A percentile compares a stretch with the other conserved stretches of the same genome.
phyloP scores from a whole-genome alignment of 495 filamentous ascomycete species.

The Podospora conica region DNA sequence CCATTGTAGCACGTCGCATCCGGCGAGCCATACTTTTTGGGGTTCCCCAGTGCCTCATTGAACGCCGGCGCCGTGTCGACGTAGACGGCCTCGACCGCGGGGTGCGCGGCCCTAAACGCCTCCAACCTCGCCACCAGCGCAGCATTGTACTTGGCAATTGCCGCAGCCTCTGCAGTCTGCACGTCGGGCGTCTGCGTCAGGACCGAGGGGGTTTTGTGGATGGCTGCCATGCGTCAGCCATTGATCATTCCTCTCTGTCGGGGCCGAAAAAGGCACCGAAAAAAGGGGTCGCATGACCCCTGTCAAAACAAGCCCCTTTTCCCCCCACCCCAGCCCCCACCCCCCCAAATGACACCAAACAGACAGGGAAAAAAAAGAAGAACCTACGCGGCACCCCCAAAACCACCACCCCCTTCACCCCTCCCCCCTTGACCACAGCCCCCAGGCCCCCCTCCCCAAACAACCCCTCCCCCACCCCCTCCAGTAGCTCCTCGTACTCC shows the following conservation, averaged over 20 bases:
- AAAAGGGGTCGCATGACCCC: neutral
- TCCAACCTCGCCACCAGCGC: conserved; percentile 19
- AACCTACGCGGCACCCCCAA: conserved; percentile 59
- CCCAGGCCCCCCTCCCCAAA: conserved; percentile 44
- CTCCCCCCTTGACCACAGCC: conserved; percentile 54
- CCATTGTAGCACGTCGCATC: conserved; percentile 39
- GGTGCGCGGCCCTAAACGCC: conserved; percentile 26
- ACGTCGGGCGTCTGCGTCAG: conserved; percentile 21
- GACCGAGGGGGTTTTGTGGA: conserved; percentile 58
- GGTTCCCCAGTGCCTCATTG: conserved; percentile 35
- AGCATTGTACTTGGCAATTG: conserved; percentile 37
- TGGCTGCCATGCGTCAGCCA: conserved; percentile 30
- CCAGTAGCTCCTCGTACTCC: conserved; percentile 40
- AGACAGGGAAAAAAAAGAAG: neutral
- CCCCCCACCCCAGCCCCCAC: no score
- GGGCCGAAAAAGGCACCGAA: no score
- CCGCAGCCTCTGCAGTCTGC: conserved; percentile 24
- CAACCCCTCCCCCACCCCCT: conserved; percentile 54
- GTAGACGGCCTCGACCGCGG: conserved; percentile 24
- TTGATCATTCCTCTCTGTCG: neutral
- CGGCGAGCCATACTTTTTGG: conserved; percentile 36
- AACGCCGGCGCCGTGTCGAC: conserved; percentile 39
- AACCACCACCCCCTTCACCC: conserved; percentile 70
- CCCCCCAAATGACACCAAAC: neutral
- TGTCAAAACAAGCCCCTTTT: neutral